Conservation (phyloP, 345 rosid species). For the Rubroshorea leprosula region DNA sequence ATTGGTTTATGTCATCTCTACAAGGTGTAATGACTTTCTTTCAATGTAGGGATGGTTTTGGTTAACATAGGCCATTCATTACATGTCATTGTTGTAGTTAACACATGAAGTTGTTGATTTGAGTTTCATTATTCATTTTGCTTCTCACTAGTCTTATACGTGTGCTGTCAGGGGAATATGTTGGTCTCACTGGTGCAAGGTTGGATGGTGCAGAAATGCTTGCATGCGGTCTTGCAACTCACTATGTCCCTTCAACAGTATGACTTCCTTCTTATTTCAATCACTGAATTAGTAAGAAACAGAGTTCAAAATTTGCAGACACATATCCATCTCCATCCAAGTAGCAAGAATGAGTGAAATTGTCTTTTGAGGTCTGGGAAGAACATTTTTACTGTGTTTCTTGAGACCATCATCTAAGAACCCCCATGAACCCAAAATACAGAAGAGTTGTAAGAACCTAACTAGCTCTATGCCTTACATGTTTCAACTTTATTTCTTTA, state of each 20-base stretch:
- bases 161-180: conserved; percentile 55
- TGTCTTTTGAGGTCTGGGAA: too few relatives aligned
- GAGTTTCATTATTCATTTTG: conserved; percentile 1
- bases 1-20: background rate
- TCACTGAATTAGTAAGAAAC: conserved; percentile 1
- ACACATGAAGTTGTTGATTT: background rate
- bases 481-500: background rate
- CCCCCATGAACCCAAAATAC: background rate
- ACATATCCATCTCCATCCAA: background rate
- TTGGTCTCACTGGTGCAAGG: conserved; percentile 72
- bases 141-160: background rate
- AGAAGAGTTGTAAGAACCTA: background rate
- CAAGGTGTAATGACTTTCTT: background rate
- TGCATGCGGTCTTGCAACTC: conserved; percentile 89
- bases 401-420: background rate
- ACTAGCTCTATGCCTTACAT: background rate
- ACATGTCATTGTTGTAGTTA: background rate
- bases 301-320: background rate
- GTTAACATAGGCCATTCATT: conserved; percentile 4
- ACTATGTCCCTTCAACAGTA: conserved; percentile 67
- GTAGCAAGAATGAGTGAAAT: background rate
- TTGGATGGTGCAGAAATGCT: conserved; percentile 86
- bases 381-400: too few relatives aligned
- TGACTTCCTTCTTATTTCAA: conserved; percentile 11
- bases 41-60: conserved; percentile 4